Conservation (phyloP, 2,329 filamentous ascomycete genomes). For the Fusarium pseudoanthophilum region DNA sequence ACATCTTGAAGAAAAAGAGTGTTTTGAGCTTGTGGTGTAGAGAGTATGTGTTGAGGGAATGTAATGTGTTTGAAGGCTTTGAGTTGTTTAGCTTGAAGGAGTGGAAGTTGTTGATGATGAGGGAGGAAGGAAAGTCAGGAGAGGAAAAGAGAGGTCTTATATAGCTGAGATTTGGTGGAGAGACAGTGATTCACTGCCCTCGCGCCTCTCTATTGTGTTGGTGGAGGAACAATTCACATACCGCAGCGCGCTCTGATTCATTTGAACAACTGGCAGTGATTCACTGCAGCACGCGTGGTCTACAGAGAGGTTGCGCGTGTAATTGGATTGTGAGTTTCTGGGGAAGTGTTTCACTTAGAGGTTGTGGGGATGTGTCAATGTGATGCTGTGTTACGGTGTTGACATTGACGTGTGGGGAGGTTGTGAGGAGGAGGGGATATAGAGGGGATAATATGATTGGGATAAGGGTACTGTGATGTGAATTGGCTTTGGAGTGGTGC, state of each 20-base stretch:
- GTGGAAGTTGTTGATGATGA: conserved; percentile 13
- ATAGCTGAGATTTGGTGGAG: conserved; percentile 9
- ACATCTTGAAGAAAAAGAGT: conserved; percentile 34
- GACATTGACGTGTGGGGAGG: conserved; percentile 9
- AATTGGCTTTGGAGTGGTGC: background rate
- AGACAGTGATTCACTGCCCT: conserved; percentile 28
- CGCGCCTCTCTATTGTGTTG: background rate
- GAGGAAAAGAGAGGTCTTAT: conserved; percentile 14
- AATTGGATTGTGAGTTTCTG: conserved; percentile 10
- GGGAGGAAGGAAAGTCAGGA: background rate
- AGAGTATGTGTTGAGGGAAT: background rate
- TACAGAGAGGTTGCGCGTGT: background rate
- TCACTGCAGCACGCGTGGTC: background rate
- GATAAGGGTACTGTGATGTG: too few relatives aligned
- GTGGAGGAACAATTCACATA: conserved; percentile 5
- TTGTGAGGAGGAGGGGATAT: background rate
- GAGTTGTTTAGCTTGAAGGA: background rate
- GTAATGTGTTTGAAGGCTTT: conserved; percentile 17
- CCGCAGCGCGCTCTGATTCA: background rate
- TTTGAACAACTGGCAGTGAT: conserved; percentile 6
- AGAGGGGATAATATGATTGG: background rate
- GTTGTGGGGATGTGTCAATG: conserved; percentile 19
- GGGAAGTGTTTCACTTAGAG: conserved; percentile 25
- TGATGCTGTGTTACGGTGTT: conserved; percentile 5
- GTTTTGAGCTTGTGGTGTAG: background rate